Evolutionary conservation across 208 protist genomes (phyloP).

Genomic region (Paratrypanosoma confusum): DNA sequence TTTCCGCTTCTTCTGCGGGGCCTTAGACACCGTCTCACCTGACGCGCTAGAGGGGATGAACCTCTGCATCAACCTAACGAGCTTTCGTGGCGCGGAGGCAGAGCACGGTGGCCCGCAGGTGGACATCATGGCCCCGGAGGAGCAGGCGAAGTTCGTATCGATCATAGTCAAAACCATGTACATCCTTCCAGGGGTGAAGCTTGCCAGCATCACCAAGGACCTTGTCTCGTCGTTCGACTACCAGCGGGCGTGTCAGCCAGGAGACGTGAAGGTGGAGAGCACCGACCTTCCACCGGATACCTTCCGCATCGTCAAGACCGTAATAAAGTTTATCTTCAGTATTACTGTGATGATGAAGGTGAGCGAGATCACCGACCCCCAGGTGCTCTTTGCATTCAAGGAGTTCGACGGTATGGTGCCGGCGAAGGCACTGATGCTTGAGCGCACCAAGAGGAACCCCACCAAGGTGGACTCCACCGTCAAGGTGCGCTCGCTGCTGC

Average conservation of each 20-base stretch:
- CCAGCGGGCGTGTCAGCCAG: slow-evolving; percentile 71
- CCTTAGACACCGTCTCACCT: slow-evolving; percentile 18
- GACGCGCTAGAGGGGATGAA: slow-evolving; percentile 50
- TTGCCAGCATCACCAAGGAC: slow-evolving; percentile 42
- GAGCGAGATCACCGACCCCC: slow-evolving; percentile 61
- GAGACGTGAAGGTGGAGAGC: slow-evolving; percentile 52
- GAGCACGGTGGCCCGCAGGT: slow-evolving; percentile 78
- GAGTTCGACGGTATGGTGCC: slow-evolving; percentile 62
- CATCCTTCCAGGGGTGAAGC: slow-evolving; percentile 55
- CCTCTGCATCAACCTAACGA: slow-evolving; percentile 58
- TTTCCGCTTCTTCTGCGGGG: slow-evolving; percentile 66
- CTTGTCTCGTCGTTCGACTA: slow-evolving; percentile 66
- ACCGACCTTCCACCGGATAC: slow-evolving; percentile 36
- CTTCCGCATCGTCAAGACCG: slow-evolving; percentile 56
- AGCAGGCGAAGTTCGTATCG: slow-evolving; percentile 51
- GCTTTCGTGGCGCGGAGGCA: slow-evolving; percentile 52
- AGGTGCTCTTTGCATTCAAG: slow-evolving; percentile 28
- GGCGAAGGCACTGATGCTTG: slow-evolving; percentile 66
- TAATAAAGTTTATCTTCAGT: slow-evolving; percentile 78
- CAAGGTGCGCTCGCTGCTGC: slow-evolving; percentile 77
- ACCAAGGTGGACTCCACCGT: slow-evolving; percentile 70
- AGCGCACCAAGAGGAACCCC: slow-evolving; percentile 79
- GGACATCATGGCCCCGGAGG: slow-evolving; percentile 34
- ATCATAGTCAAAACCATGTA: slow-evolving; percentile 86
- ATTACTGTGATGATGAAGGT: slow-evolving; percentile 82